Evolutionary conservation across 2,329 filamentous ascomycete genomes (phyloP).

Genomic region (Fusarium concolor): DNA sequence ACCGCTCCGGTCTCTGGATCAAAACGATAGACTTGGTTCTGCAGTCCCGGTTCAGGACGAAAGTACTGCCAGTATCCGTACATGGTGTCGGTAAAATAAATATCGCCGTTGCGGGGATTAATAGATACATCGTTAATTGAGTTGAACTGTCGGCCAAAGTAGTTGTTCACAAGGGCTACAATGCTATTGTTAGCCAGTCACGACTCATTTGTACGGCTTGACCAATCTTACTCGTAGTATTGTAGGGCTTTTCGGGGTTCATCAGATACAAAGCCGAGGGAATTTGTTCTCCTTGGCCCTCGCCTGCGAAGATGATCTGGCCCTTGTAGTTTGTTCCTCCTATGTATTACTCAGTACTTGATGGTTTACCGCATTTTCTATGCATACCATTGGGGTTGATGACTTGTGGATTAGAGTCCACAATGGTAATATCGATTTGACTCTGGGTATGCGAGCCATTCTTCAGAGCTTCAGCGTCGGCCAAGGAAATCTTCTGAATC

Average conservation of each 20-base stretch:
- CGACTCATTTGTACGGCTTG: accelerated
- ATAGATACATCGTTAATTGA: constrained; percentile 69
- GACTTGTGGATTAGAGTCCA: constrained; percentile 57
- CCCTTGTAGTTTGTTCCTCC: constrained; percentile 63
- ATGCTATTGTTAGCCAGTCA: not conserved
- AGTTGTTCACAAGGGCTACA: constrained; percentile 66
- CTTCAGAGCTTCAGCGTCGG: constrained; percentile 52
- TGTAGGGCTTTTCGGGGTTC: constrained; percentile 57
- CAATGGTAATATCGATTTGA: constrained; percentile 56
- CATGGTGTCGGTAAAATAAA: constrained; percentile 74
- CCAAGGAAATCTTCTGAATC: constrained; percentile 62
- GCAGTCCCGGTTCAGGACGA: constrained; percentile 63
- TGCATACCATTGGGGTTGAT: constrained; percentile 62
- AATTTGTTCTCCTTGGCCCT: constrained; percentile 59
- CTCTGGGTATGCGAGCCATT: constrained; percentile 34
- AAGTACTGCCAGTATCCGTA: constrained; percentile 71
- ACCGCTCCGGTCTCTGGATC: constrained; percentile 63
- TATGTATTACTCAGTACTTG: constrained; percentile 28
- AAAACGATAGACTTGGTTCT: constrained; percentile 69
- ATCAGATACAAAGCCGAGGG: constrained; percentile 44
- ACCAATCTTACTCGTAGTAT: constrained; percentile 56
- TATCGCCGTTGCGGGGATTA: constrained; percentile 64
- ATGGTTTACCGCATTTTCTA: accelerated
- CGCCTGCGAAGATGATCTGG: constrained; percentile 61
- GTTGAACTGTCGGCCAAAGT: constrained; percentile 69